phyloP scores from a whole-genome alignment of 73 alveolate species.

The Stentor roeselii region DNA sequence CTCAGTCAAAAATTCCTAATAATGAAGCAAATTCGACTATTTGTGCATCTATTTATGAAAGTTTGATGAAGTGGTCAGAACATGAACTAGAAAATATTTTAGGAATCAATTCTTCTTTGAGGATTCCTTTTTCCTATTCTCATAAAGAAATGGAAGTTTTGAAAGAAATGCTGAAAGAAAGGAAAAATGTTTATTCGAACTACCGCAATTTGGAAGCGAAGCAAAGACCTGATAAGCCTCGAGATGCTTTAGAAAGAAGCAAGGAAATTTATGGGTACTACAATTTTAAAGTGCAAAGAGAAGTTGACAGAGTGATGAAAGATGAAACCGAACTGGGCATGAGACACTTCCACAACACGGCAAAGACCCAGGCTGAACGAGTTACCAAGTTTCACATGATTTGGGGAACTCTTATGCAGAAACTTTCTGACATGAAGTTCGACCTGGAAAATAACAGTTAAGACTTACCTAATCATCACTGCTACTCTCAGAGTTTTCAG shows the following conservation, averaged over 20 bases:
- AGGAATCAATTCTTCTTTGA: neutral
- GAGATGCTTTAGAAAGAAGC: neutral
- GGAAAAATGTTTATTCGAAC: neutral
- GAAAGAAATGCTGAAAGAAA: conserved; percentile 14
- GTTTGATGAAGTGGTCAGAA: neutral
- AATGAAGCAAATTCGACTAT: neutral
- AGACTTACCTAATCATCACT: too few species aligned
- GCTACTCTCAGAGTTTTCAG: too few species aligned
- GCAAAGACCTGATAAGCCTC: neutral
- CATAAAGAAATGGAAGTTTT: neutral
- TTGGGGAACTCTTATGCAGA: conserved; percentile 11
- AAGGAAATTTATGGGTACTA: neutral
- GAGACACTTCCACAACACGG: neutral
- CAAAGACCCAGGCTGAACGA: neutral
- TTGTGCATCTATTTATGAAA: neutral
- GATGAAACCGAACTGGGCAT: neutral
- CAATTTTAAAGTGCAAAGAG: neutral
- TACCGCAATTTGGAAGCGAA: neutral
- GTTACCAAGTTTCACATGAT: neutral
- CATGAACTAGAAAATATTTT: neutral
- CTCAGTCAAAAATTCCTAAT: neutral
- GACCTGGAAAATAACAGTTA: neutral
- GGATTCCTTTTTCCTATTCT: neutral
- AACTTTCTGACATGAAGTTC: neutral
- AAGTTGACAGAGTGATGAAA: neutral